Percentiles rank a stretch among this genome's conserved stretches.
Evolutionary conservation across 2,329 filamentous ascomycete genomes (phyloP).

Genomic region (Sporothrix schenckii): DNA sequence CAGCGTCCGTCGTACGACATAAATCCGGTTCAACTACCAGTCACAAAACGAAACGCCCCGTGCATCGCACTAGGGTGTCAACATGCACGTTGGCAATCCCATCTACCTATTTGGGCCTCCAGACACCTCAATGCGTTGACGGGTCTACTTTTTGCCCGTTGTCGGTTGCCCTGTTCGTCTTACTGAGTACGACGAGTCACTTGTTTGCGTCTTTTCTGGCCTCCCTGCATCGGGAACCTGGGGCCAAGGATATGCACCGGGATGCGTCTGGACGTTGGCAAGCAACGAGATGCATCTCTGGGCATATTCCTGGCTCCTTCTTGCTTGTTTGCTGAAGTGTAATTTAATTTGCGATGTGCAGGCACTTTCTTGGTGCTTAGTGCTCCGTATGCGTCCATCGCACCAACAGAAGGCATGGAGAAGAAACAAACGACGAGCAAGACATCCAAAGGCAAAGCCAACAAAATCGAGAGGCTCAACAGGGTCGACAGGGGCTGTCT

Average conservation of each 20-base stretch:
- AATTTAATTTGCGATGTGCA: slow-evolving; percentile 14
- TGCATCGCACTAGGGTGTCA: slow-evolving; percentile 1
- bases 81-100: slow-evolving; percentile 8
- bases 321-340: not conserved
- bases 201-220: not conserved
- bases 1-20: not conserved
- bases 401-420: slow-evolving; percentile 7
- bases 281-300: not conserved
- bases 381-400: slow-evolving; percentile 7
- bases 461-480: not conserved
- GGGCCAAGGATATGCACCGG: not conserved
- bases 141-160: not conserved
- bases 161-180: not conserved
- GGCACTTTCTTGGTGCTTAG: slow-evolving; percentile 2
- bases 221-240: slow-evolving; percentile 14
- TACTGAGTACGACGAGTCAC: not conserved
- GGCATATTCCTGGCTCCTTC: not conserved
- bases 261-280: not conserved
- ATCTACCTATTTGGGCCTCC: not conserved
- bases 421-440: slow-evolving; percentile 18
- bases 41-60: not conserved
- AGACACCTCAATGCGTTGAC: not conserved
- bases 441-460: slow-evolving; percentile 16
- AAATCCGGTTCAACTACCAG: not conserved
- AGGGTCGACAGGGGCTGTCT: not conserved